These are phyloP conservation scores for Wickerhamiella bombiphila DNA, from an alignment of 805 yeast species.

Conservation along the genomic window DNA sequence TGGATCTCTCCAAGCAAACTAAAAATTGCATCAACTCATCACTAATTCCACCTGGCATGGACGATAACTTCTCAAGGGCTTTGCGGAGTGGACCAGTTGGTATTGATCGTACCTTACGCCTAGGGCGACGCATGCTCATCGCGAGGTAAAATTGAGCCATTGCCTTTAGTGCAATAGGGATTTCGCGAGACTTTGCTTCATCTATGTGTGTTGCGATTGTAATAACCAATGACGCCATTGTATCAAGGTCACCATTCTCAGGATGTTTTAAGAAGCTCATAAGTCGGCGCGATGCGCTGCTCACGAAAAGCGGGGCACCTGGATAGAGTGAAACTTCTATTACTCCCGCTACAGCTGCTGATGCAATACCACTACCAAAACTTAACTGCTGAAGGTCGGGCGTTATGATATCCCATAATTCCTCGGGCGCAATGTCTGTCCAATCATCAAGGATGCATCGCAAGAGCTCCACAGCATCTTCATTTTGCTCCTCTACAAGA, in stretches of 20 bases:
- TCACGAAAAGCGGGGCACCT: background rate
- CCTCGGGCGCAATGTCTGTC: background rate
- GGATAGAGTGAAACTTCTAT: background rate
- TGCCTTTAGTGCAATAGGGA: background rate
- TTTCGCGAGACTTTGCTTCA: background rate
- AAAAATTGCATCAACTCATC: background rate
- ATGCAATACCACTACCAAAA: background rate
- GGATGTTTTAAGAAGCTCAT: background rate
- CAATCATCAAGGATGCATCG: background rate
- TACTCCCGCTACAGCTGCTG: background rate
- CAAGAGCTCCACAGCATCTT: background rate
- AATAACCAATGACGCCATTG: background rate
- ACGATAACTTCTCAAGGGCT: background rate
- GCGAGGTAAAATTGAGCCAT: background rate
- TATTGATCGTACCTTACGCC: background rate
- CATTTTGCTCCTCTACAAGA: background rate
- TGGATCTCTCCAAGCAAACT: background rate
- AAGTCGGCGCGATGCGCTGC: background rate
- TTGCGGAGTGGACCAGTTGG: background rate
- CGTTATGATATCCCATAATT: background rate
- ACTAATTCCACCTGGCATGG: background rate
- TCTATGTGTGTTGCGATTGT: background rate
- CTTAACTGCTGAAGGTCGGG: background rate
- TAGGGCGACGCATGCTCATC: background rate
- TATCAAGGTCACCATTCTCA: background rate